These are phyloP conservation scores for Saturnispora halmiae DNA, from an alignment of 805 yeast genomes.

Conservation along the genomic window DNA sequence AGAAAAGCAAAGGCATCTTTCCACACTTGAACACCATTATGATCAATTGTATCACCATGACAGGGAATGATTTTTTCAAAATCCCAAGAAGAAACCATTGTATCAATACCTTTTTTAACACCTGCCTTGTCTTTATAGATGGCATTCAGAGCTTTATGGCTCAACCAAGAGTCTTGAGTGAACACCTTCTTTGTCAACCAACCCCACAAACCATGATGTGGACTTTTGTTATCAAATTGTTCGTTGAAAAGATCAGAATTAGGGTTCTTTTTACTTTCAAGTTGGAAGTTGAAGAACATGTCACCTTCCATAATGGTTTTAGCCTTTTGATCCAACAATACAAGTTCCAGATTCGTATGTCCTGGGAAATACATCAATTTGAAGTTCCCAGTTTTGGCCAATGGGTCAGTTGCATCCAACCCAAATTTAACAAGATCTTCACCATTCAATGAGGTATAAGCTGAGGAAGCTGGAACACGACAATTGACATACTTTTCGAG, in stretches of 20 bases:
- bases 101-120: conserved; percentile 19
- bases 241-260: conserved; percentile 33
- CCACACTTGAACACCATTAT: conserved; percentile 26
- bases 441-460: conserved; percentile 1
- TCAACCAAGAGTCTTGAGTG: conserved; percentile 13
- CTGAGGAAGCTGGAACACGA: neutral
- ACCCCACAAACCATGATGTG: conserved; percentile 35
- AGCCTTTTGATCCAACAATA: conserved; percentile 38
- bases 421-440: conserved; percentile 29
- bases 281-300: conserved; percentile 49
- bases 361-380: conserved; percentile 49
- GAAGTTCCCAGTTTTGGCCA: conserved; percentile 32
- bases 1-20: conserved; percentile 6
- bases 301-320: conserved; percentile 52
- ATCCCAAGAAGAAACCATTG: conserved; percentile 32
- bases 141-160: conserved; percentile 2
- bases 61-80: conserved; percentile 43
- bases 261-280: conserved; percentile 34
- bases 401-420: conserved; percentile 17
- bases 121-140: conserved; percentile 12
- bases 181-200: conserved; percentile 17
- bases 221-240: conserved; percentile 32
- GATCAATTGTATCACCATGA: conserved; percentile 51
- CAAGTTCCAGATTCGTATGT: conserved; percentile 52
- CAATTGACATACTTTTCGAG: neutral